A percentile compares a stretch with the other conserved stretches of the same genome.
phyloP scores from a whole-genome alignment of 768 basidiomycete species.

The Hericium coralloides region DNA sequence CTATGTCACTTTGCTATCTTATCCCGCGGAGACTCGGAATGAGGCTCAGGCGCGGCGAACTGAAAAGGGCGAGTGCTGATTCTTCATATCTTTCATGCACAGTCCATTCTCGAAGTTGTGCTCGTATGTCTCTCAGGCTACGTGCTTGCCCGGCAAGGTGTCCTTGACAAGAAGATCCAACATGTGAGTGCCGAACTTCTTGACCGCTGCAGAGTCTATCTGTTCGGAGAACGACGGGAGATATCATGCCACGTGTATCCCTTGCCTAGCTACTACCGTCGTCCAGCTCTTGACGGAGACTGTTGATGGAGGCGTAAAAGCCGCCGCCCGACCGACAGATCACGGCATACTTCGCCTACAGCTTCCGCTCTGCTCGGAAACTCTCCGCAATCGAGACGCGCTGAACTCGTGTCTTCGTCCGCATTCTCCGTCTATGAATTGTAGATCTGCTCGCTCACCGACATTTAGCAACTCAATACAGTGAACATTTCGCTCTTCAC shows the following conservation, averaged over 20 bases:
- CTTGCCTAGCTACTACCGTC: neutral
- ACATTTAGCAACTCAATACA: conserved; percentile 57
- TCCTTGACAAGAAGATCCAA: conserved; percentile 85
- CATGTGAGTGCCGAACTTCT: conserved; percentile 41
- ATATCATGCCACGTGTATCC: too few relatives aligned
- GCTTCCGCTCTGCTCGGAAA: too few relatives aligned
- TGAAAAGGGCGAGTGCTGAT: neutral
- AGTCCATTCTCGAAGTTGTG: conserved; percentile 90
- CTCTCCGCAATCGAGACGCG: too few relatives aligned
- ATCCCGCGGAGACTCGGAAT: too few relatives aligned
- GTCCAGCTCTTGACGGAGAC: neutral
- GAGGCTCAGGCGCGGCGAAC: neutral
- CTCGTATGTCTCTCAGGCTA: conserved; percentile 80
- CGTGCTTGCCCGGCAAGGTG: conserved; percentile 64
- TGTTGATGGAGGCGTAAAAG: neutral
- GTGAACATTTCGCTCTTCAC: conserved; percentile 89
- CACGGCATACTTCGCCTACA: too few relatives aligned
- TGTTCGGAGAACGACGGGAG: too few relatives aligned
- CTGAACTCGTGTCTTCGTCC: neutral
- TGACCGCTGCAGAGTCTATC: too few relatives aligned
- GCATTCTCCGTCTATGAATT: too few relatives aligned
- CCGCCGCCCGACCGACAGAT: neutral
- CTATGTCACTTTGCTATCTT: neutral
- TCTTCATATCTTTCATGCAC: neutral
- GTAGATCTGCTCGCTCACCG: neutral